A percentile compares a stretch with the other conserved stretches of the same genome.
Conservation (phyloP, 2,329 filamentous ascomycete genomes). For the Stachybotrys chlorohalonatus region DNA sequence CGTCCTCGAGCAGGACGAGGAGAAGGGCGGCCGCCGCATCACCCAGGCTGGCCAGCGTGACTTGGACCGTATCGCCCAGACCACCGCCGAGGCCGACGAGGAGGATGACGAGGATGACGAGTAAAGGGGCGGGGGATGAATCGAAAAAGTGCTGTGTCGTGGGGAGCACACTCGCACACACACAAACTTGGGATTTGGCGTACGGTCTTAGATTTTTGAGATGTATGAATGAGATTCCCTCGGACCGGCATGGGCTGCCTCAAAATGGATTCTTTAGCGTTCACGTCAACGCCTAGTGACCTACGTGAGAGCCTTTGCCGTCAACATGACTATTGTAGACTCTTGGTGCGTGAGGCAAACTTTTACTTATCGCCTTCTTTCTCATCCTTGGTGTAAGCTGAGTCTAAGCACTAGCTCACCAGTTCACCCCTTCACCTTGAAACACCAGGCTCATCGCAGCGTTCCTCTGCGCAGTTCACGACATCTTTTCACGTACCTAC, state of each 20-base stretch:
- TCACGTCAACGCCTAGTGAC: background rate
- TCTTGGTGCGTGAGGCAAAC: background rate
- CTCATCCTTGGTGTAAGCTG: no score
- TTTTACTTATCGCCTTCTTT: no score
- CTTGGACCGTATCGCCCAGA: conserved; percentile 91
- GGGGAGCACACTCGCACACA: conserved; percentile 7
- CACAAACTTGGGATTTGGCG: conserved; percentile 25
- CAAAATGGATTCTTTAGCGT: background rate
- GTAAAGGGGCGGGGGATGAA: conserved; percentile 32
- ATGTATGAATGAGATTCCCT: conserved; percentile 31
- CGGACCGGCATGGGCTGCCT: background rate
- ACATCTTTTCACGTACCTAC: no score
- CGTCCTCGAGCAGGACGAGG: conserved; percentile 94
- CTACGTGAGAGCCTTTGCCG: background rate
- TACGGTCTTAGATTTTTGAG: conserved; percentile 29
- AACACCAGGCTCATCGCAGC: no score
- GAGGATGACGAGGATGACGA: conserved; percentile 58
- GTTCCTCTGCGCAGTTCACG: no score
- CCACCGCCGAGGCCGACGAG: conserved; percentile 64
- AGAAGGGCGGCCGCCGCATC: conserved; percentile 97
- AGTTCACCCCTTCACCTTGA: no score
- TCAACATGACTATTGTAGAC: no score
- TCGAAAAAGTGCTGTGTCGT: conserved; percentile 1
- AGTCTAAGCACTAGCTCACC: no score
- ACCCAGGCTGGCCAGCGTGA: conserved; percentile 97